phyloP scores from a whole-genome alignment of 805 yeast genomes.

The Sugiyamaella americana region DNA sequence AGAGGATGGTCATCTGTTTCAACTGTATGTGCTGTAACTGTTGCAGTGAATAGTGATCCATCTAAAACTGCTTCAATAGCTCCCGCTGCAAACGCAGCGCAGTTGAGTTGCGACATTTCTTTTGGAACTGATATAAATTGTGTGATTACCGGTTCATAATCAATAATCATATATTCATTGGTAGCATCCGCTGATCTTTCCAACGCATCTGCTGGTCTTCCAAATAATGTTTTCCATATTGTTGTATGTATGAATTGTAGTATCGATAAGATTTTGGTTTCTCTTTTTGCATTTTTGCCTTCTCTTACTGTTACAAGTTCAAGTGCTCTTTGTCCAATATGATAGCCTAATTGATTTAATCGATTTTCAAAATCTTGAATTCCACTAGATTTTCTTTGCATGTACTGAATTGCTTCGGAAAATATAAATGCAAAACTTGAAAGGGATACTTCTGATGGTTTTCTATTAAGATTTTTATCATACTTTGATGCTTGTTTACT shows the following conservation, averaged over 20 bases:
- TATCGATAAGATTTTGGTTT: conserved; percentile 57
- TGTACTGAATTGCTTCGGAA: conserved; percentile 62
- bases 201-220: conserved; percentile 64
- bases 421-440: conserved; percentile 65
- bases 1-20: conserved; percentile 53
- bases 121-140: conserved; percentile 70
- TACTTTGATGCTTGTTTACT: conserved; percentile 24
- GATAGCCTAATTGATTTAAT: conserved; percentile 69
- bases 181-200: conserved; percentile 66
- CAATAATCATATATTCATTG: conserved; percentile 72
- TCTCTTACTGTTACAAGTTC: conserved; percentile 67
- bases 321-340: conserved; percentile 63
- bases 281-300: conserved; percentile 62
- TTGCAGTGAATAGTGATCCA: conserved; percentile 62
- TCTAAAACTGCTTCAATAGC: conserved; percentile 78
- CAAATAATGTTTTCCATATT: conserved; percentile 71
- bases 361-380: conserved; percentile 58
- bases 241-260: conserved; percentile 66
- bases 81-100: conserved; percentile 82
- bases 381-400: conserved; percentile 45
- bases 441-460: conserved; percentile 59
- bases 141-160: conserved; percentile 64
- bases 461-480: conserved; percentile 62
- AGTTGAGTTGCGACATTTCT: conserved; percentile 70
- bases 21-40: conserved; percentile 77